phyloP scores from a whole-genome alignment of 257 asterid genomes.

The Jacaranda copaia region DNA sequence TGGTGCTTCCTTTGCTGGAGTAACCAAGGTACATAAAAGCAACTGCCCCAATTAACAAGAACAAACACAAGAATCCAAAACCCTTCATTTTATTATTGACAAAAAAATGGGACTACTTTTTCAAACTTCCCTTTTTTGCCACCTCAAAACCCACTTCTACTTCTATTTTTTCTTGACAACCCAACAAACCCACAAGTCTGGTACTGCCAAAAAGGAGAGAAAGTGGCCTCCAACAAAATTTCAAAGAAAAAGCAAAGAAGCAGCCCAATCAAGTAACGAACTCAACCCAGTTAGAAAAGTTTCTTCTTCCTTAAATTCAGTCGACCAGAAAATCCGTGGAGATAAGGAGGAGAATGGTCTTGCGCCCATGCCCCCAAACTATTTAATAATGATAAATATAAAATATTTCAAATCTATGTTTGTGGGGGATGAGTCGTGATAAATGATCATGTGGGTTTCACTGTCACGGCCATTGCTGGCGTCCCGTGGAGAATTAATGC shows the following conservation, averaged over 20 bases:
- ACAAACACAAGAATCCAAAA: conserved; percentile 45
- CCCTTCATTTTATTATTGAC: conserved; percentile 38
- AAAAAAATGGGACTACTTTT: background rate
- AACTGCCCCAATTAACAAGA: conserved; percentile 47
- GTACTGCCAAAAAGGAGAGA: background rate
- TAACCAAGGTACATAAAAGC: conserved; percentile 37
- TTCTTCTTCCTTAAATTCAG: background rate
- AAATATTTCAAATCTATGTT: background rate
- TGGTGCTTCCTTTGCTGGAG: conserved; percentile 35
- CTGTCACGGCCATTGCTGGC: conserved; percentile 26
- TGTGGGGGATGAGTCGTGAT: conserved; percentile 41
- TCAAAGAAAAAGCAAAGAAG: conserved; percentile 17
- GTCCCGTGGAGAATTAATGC: conserved; percentile 25
- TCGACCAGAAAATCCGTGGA: conserved; percentile 33
- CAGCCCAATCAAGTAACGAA: conserved; percentile 36
- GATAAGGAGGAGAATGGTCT: conserved; percentile 42
- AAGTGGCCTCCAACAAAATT: conserved; percentile 14
- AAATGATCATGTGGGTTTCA: conserved; percentile 43
- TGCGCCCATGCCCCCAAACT: conserved; percentile 44
- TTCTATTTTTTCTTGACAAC: background rate
- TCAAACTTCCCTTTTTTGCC: background rate
- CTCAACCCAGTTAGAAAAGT: conserved; percentile 33
- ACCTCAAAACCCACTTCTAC: conserved; percentile 27
- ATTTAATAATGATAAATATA: background rate
- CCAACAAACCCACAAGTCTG: background rate